Percentiles rank a stretch among this genome's conserved stretches.
These are phyloP conservation scores for Solanum peruvianum DNA, from an alignment of 257 asterid genomes.

Conservation along the genomic window DNA sequence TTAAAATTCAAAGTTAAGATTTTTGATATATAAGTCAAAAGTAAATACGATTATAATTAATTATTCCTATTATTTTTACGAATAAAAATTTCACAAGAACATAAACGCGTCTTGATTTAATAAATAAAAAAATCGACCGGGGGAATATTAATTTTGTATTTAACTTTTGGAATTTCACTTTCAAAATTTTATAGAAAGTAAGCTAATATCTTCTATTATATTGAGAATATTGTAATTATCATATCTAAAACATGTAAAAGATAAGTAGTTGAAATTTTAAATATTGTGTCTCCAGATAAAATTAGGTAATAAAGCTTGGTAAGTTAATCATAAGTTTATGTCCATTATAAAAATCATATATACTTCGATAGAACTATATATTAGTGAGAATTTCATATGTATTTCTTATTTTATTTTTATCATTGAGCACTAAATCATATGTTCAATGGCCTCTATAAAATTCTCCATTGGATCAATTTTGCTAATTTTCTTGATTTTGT, in stretches of 20 bases:
- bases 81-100: too few species aligned
- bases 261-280: background rate
- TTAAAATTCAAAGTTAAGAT: too few species aligned
- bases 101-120: background rate
- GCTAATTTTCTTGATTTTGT: background rate
- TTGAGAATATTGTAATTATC: background rate
- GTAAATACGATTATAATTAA: rapidly evolving
- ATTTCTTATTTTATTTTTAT: background rate
- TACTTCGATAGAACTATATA: background rate
- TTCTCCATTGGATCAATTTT: background rate
- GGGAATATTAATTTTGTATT: background rate
- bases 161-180: background rate
- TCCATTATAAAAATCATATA: background rate
- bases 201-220: background rate
- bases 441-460: background rate
- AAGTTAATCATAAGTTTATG: background rate
- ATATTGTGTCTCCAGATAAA: background rate
- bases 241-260: background rate
- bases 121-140: background rate
- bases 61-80: background rate
- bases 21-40: too few species aligned
- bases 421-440: background rate
- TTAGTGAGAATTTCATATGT: background rate
- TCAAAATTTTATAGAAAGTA: background rate
- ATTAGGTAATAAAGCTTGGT: background rate